Evolutionary conservation across 768 basidiomycete genomes (phyloP), one percentile per base, ranked within the genome.

Genomic region (Xanthoconium stramineum): DNA sequence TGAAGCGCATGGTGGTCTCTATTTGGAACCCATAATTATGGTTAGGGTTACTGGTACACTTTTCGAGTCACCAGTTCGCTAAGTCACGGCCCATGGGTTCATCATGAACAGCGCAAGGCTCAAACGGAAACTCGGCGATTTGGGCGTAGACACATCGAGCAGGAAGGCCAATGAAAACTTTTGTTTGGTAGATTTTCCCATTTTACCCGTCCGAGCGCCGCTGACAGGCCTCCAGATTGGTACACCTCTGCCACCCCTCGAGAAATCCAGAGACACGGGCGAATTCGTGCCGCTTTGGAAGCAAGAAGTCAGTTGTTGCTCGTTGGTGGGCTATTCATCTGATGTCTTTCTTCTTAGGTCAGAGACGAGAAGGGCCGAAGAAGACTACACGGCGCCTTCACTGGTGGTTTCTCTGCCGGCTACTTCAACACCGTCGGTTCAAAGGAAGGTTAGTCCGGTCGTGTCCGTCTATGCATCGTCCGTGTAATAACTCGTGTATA

Each of bases 201-300:
- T 19, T 38, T 39, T 12, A 29, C 12, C 24, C n/a, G 11, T 38
- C n/a, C 40, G 14, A 47, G 28, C 32, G 13, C 48, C 30, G 12
- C 48, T 59, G 50, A 53, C 53, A n/a, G 19, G 36, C 52, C 30
- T 56, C 40, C 29, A 96, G 89, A 92, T 96, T 71, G 96, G 96
- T 3, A 98, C 96, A 14, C 92, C 96, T 3, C 74, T 98, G 3
- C 96, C 96, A 1, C 87, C 95, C 3, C 81, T 99, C n/a, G 91
- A 95, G 65, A 96, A 95, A 70, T 85, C 87, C 30, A 93, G 85
- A 69, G 96, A 98, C 69, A 85, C 82, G 6, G 88, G 89, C 60
- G 96, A 98, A 70, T 98, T 95, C 69, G 94, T 97, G 29, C 96
- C 96, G 0, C 72, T 97, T 53, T 98, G 96, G 96, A 92, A 98